Conservation (phyloP, 805 yeast species). For the Metschnikowia kunwiensis region DNA sequence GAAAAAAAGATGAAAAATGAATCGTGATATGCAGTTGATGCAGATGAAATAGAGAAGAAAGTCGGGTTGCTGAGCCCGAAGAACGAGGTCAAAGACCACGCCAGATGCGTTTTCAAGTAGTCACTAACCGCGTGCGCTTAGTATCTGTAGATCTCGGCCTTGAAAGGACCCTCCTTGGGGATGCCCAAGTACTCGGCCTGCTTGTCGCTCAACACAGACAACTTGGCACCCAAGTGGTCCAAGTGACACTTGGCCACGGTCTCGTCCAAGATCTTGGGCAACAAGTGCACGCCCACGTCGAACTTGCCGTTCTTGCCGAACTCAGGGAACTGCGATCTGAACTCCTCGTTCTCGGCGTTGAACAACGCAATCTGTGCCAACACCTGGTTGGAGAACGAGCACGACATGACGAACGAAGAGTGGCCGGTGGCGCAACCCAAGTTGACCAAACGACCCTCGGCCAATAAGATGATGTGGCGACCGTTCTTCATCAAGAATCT, state of each 20-base stretch:
- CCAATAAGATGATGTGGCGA: conserved; percentile 91
- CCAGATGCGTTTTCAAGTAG: conserved; percentile 16
- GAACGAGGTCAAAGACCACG: conserved; percentile 5
- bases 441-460: conserved; percentile 99
- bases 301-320: conserved; percentile 91
- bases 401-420: conserved; percentile 98
- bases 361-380: conserved; percentile 83
- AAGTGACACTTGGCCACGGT: conserved; percentile 97
- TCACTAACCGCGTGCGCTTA: conserved; percentile 34
- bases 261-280: conserved; percentile 98
- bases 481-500: conserved; percentile 87
- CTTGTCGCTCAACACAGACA: conserved; percentile 67
- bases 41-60: conserved; percentile 30
- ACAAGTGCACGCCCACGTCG: conserved; percentile 86
- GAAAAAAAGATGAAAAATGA: conserved; percentile 13
- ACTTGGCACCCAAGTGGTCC: conserved; percentile 87
- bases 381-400: conserved; percentile 99
- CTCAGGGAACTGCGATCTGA: conserved; percentile 81
- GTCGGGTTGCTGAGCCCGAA: conserved; percentile 9
- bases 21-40: conserved; percentile 48
- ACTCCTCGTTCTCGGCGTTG: conserved; percentile 79
- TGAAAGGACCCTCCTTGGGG: conserved; percentile 93
- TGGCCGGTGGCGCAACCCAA: conserved; percentile 99
- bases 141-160: conserved; percentile 97
- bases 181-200: conserved; percentile 95